Base-by-base conservation (phyloP, 306 rosid species). In the Quercus cerris region DNA sequence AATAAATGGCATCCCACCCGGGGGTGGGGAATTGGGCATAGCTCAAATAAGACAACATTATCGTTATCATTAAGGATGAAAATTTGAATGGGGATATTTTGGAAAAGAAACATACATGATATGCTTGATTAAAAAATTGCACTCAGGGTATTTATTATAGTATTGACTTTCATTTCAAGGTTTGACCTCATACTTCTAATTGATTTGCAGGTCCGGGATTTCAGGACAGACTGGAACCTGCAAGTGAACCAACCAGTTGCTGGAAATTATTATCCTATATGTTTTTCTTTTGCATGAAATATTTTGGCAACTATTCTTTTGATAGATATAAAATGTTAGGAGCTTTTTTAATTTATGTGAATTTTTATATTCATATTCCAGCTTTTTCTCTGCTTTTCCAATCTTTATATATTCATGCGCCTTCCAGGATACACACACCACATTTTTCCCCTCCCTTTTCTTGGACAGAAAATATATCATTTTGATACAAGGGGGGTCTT, bases 221-320 rank as follows among this genome's bases (percentile, higher is more conserved):
- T 87, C 6, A 81, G 97, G 70, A 84, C 86, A 83, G 97, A 94
- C 79, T 94, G 98, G 98, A 15, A 88, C 64, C 88, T 94, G 81
- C 78, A 92, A 88, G 91, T 89, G 73, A 92, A 89, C 71, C 94
- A 94, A 83, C 98, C 98, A 10, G 88, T 92, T 56, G 97, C 98
- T 20, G 97, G 98, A 88, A 94, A 94, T 85, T 94, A 94, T 87
- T 94, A 88, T 77, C 98, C 98, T 9, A 96, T 94, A 90, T 75
- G 88, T 84, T 73, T 33, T 2, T 3, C 10, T 35, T 33, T 3
- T 17, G 15, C 14, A 12, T 6, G 28, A 11, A 22, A 59, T 20
- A 59, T 59, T 10, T 23, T 59, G 66, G 66, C 1, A 25, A 23
- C 13, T 59, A 10, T 59, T 23, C 30, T 59, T 59, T 59, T 23